Evolutionary conservation across 495 filamentous ascomycete species (phyloP).

Genomic region (Aspergillus nanangensis): DNA sequence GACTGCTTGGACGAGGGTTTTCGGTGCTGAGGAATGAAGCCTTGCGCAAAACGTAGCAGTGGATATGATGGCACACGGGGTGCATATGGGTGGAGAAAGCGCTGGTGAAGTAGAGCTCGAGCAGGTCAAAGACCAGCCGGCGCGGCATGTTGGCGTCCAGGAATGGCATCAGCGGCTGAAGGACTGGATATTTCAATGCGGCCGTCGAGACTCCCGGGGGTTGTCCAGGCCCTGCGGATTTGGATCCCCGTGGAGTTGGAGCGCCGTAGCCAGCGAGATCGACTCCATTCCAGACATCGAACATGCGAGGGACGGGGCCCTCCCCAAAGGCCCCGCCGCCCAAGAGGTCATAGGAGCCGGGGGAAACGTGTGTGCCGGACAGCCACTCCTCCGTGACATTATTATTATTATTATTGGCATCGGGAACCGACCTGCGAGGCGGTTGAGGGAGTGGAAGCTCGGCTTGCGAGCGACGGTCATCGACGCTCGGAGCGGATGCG

Average conservation of each 20-base stretch:
- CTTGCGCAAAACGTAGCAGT: conserved; percentile 88
- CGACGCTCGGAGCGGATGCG: conserved; percentile 29
- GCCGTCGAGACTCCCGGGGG: conserved; percentile 11
- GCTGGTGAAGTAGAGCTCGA: conserved; percentile 84
- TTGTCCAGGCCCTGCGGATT: conserved; percentile 14
- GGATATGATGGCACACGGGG: conserved; percentile 85
- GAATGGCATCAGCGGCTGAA: conserved; percentile 77
- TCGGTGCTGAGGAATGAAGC: conserved; percentile 78
- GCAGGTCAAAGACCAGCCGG: conserved; percentile 75
- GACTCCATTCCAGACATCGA: conserved; percentile 34
- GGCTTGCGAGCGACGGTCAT: conserved; percentile 22
- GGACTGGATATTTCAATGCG: conserved; percentile 73
- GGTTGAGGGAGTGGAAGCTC: conserved; percentile 16
- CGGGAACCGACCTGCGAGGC: conserved; percentile 9
- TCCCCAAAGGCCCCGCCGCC: conserved; percentile 23
- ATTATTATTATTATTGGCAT: conserved; percentile 15
- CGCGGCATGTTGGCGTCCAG: conserved; percentile 68
- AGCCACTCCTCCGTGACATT: conserved; percentile 40
- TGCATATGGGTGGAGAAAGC: conserved; percentile 82
- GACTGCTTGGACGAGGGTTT: conserved; percentile 76
- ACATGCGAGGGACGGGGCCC: conserved; percentile 28
- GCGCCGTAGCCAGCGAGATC: conserved; percentile 23
- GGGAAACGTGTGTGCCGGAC: conserved; percentile 34
- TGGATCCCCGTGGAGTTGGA: conserved; percentile 13
- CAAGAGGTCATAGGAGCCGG: conserved; percentile 32